A percentile compares a stretch with the other conserved stretches of the same genome.
Evolutionary conservation across 768 basidiomycete species (phyloP).

Genomic region (Auricularia heimuer): DNA sequence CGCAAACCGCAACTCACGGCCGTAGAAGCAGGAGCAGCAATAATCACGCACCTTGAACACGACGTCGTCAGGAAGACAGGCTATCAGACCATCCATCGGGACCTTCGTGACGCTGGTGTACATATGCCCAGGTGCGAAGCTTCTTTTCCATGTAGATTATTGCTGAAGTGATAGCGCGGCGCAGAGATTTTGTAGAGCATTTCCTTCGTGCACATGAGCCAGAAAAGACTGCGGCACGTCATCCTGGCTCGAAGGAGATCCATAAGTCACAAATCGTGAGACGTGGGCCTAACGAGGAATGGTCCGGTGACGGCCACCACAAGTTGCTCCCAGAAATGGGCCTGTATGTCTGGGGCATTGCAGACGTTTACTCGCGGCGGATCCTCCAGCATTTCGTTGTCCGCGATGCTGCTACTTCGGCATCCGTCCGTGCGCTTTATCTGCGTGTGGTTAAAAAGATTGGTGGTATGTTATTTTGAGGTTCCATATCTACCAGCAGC

Average conservation of each 20-base stretch:
- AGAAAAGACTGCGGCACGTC: neutral
- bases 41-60: neutral
- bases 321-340: neutral
- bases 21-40: neutral
- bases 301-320: neutral
- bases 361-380: neutral
- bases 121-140: neutral
- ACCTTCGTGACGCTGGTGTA: neutral
- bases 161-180: no score
- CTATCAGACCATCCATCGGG: neutral
- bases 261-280: neutral
- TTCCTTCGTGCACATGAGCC: neutral
- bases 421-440: neutral
- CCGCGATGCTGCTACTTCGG: neutral
- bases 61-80: neutral
- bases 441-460: neutral
- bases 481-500: no score
- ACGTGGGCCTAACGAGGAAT: neutral
- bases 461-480: neutral
- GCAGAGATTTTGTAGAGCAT: neutral
- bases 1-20: neutral
- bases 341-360: neutral
- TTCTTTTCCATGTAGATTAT: no score
- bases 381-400: neutral
- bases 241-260: neutral